Evolutionary conservation across 148 eudicot genomes (phyloP).

Genomic region (Fallopia convolvulus): DNA sequence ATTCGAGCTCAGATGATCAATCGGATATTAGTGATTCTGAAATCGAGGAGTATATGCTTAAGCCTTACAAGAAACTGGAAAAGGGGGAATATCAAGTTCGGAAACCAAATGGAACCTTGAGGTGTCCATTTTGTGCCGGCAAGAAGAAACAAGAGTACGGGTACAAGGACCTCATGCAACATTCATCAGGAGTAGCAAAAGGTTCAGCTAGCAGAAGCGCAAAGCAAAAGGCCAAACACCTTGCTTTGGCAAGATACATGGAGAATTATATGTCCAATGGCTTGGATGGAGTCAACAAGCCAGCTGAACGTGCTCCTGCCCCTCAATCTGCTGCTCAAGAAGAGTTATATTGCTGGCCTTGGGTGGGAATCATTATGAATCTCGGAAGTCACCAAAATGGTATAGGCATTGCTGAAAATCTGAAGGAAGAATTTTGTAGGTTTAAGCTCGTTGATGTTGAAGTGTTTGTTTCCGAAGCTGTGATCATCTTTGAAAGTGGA

Average conservation of each 20-base stretch:
- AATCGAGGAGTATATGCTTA: slow-evolving; percentile 61
- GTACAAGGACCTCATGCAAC: slow-evolving; percentile 67
- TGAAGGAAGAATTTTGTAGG: slow-evolving; percentile 38
- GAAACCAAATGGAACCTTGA: slow-evolving; percentile 49
- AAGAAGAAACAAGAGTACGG: slow-evolving; percentile 89
- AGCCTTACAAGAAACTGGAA: slow-evolving; percentile 54
- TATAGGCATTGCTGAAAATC: slow-evolving; percentile 23
- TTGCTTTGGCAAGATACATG: slow-evolving; percentile 54
- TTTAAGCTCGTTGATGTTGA: slow-evolving; percentile 50
- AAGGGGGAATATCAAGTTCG: slow-evolving; percentile 46
- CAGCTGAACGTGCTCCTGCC: slow-evolving; percentile 24
- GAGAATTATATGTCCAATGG: slow-evolving; percentile 36
- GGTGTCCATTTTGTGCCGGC: slow-evolving; percentile 86
- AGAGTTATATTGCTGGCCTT: slow-evolving; percentile 61
- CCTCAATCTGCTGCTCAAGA: slow-evolving; percentile 22
- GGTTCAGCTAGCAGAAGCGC: slow-evolving; percentile 56
- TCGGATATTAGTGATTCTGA: slow-evolving; percentile 85
- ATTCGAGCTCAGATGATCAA: slow-evolving; percentile 40
- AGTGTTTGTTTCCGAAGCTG: slow-evolving; percentile 36
- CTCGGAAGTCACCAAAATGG: slow-evolving; percentile 25
- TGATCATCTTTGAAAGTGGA: slow-evolving; percentile 50
- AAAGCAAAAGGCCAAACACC: slow-evolving; percentile 63
- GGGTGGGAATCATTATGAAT: slow-evolving; percentile 62
- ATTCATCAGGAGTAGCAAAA: slow-evolving; percentile 68
- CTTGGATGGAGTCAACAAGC: slow-evolving; percentile 15